These are phyloP conservation scores for Xylariaceae sp. DNA, from an alignment of 2,329 filamentous ascomycete species.

Conservation along the genomic window DNA sequence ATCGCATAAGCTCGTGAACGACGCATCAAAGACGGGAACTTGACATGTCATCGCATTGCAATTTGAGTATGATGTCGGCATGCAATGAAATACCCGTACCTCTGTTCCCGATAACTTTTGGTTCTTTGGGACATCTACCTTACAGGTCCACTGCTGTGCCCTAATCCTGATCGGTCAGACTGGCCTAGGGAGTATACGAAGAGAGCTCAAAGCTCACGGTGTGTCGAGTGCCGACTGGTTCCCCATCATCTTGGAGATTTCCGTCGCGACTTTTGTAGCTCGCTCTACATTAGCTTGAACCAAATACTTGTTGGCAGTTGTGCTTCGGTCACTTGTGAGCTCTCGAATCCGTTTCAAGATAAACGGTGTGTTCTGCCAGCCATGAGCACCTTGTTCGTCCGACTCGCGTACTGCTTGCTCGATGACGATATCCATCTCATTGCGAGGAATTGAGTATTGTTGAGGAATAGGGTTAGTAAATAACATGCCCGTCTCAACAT, in stretches of 20 bases:
- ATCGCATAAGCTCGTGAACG: no score
- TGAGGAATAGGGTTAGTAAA: slow-evolving; percentile 87
- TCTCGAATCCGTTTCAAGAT: slow-evolving; percentile 77
- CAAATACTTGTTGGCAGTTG: slow-evolving; percentile 69
- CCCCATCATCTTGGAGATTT: slow-evolving; percentile 46
- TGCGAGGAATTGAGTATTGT: slow-evolving; percentile 65
- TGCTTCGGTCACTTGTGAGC: slow-evolving; percentile 68
- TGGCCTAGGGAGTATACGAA: neutral
- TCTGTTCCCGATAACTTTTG: slow-evolving; percentile 12
- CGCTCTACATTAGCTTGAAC: slow-evolving; percentile 53
- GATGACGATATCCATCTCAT: slow-evolving; percentile 69
- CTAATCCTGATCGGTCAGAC: slow-evolving; percentile 24
- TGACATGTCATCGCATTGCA: neutral
- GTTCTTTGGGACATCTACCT: slow-evolving; percentile 12
- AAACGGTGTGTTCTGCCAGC: slow-evolving; percentile 80
- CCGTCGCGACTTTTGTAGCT: slow-evolving; percentile 53
- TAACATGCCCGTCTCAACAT: slow-evolving; percentile 73
- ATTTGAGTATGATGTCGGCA: neutral
- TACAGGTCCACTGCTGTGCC: slow-evolving; percentile 15
- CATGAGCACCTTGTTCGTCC: slow-evolving; percentile 62
- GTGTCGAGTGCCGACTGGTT: slow-evolving; percentile 21
- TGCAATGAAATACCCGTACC: slow-evolving; percentile 19
- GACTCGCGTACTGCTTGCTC: slow-evolving; percentile 65
- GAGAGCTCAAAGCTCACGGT: slow-evolving; percentile 30
- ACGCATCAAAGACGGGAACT: neutral